Base-by-base conservation (phyloP, 805 yeast species). In the Tetrapisispora phaffii region DNA sequence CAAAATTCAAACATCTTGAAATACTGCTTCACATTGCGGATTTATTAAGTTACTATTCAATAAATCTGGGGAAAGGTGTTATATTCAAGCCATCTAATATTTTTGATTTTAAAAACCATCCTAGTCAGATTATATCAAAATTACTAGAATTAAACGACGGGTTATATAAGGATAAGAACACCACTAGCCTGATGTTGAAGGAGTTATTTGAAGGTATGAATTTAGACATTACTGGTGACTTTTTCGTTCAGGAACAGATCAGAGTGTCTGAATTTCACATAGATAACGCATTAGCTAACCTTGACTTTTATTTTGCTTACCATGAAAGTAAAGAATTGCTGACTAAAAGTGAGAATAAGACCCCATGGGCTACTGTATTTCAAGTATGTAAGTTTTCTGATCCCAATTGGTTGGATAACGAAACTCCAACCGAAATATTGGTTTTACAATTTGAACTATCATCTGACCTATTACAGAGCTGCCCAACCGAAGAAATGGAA, bases 331-430 rank as follows among this genome's bases (percentile, higher is more conserved):
- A 53, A n/a, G 67, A 62, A 19, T 58, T 76, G 34, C 54, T 76
- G 9, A 64, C 68, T 22, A 40, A 55, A 23, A 17, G 39, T 34
- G 24, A 21, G 1, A 13, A 16, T 16, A 16, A 17, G 2, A 65
- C 65, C 16, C 63, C 69, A 40, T 87, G 96, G 95, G 70, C 79
- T 22, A 77, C 85, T 0, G 77, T 82, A 49, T 82, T 80, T 54
- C 95, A 85, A 53, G 79, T 82, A 3, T 84, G 85, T 3, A 82
- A 83, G 60, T 74, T 59, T 59, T 55, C 63, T 28, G 70, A 76
- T 17, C 75, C 77, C 7, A 61, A 61, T 21, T 70, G 77, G 77
- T 53, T 54, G 4, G 68, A 66, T 24, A 52, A 65, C 23, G 67
- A 62, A 35, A 59, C 59, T 2, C 72, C 74, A 10, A 57, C 62